Percentiles rank a stretch among this genome's conserved stretches.
These are phyloP conservation scores for Suillus luteus DNA, from an alignment of 768 basidiomycete species.

Conservation along the genomic window DNA sequence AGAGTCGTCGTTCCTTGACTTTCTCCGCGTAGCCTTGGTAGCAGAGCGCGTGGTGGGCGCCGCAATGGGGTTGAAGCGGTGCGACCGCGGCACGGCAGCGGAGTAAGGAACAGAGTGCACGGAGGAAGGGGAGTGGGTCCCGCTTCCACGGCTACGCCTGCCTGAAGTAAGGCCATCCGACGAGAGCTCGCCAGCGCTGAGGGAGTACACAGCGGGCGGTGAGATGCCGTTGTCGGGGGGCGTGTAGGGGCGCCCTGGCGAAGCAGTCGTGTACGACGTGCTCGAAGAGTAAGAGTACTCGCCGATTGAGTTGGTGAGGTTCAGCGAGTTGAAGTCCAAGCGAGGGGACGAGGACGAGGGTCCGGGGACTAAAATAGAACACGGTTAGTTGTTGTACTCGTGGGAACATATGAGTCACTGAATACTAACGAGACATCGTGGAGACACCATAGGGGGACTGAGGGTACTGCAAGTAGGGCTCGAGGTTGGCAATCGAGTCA, in stretches of 20 bases:
- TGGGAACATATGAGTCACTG: background rate
- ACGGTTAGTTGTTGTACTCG: conserved; percentile 13
- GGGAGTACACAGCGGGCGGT: conserved; percentile 70
- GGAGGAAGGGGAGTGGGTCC: conserved; percentile 53
- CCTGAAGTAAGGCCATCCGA: conserved; percentile 71
- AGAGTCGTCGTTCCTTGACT: conserved; percentile 61
- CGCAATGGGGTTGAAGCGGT: conserved; percentile 76
- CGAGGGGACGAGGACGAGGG: conserved; percentile 55
- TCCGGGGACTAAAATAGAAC: conserved; percentile 46
- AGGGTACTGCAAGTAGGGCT: conserved; percentile 70
- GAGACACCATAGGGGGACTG: conserved; percentile 62
- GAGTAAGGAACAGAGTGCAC: conserved; percentile 51
- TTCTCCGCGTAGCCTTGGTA: conserved; percentile 49
- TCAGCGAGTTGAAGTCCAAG: conserved; percentile 64
- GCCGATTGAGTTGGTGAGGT: conserved; percentile 53
- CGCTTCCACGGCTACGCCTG: conserved; percentile 70
- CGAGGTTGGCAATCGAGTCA: conserved; percentile 46
- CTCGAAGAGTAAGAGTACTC: conserved; percentile 62
- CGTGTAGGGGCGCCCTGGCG: conserved; percentile 66
- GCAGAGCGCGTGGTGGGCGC: conserved; percentile 54
- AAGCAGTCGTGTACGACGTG: conserved; percentile 53
- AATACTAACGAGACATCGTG: conserved; percentile 60
- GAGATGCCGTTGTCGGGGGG: conserved; percentile 68
- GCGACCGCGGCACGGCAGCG: conserved; percentile 70
- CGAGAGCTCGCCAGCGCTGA: conserved; percentile 70